Percentiles rank a stretch among this genome's conserved stretches.
phyloP scores from a whole-genome alignment of 2,329 filamentous ascomycete genomes.

The Hypoxylon sp. region DNA sequence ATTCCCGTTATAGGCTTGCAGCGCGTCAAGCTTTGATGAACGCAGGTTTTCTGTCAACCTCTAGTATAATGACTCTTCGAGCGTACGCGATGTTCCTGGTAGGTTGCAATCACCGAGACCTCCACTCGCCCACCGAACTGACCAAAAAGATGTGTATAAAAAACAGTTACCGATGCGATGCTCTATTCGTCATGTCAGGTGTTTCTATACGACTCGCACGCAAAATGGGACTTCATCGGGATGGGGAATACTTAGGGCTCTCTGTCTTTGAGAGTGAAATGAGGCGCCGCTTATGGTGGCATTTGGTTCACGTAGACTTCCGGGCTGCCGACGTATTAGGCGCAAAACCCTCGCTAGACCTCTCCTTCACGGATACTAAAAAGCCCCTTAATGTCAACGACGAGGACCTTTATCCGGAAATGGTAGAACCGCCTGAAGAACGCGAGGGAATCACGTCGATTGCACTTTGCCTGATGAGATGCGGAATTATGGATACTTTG shows the following conservation, averaged over 20 bases:
- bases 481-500: constrained; percentile 59
- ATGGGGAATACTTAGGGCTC: constrained; percentile 64
- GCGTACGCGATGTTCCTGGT: constrained; percentile 40
- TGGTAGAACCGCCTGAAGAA: constrained; percentile 60
- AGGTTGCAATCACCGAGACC: neutral
- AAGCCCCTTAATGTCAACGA: constrained; percentile 67
- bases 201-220: constrained; percentile 53
- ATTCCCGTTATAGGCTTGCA: constrained; percentile 70
- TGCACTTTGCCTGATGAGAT: constrained; percentile 59
- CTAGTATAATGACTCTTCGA: constrained; percentile 36
- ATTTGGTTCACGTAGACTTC: constrained; percentile 63
- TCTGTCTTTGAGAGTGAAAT: constrained; percentile 66
- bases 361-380: constrained; percentile 23
- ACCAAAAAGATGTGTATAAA: constrained; percentile 53
- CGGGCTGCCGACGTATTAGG: constrained; percentile 66
- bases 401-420: constrained; percentile 63
- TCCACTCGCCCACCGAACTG: constrained; percentile 62
- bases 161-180: constrained; percentile 35
- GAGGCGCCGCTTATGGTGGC: constrained; percentile 67
- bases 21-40: constrained; percentile 75
- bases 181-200: constrained; percentile 35
- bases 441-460: constrained; percentile 62
- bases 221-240: constrained; percentile 64
- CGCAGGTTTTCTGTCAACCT: constrained; percentile 68
- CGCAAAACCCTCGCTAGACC: constrained; percentile 55